A percentile compares a stretch with the other conserved stretches of the same genome.
Conservation (phyloP, 225 moss, liverwort and hornwort species). For the Rhytidiadelphus loreus region DNA sequence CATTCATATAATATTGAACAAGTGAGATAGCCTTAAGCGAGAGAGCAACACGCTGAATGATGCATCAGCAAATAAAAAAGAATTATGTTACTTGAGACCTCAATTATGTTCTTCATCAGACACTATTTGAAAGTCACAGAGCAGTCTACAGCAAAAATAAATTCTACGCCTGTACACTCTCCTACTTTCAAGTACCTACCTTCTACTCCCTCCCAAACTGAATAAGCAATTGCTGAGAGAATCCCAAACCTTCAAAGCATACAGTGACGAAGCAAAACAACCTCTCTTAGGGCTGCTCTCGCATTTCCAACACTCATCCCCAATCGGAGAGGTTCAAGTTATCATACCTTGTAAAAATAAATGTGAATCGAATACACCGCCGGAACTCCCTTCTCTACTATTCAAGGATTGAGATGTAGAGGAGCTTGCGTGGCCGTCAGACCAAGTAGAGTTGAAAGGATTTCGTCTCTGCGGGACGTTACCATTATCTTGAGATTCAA, state of each 20-base stretch:
- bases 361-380: slow-evolving; percentile 7
- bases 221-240: background rate
- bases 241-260: background rate
- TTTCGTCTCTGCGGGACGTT: slow-evolving; percentile 5
- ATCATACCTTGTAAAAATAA: slow-evolving; percentile 32
- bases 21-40: background rate
- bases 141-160: background rate
- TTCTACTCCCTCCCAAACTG: background rate
- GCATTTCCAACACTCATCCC: background rate
- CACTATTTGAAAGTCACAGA: background rate
- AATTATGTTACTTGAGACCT: background rate
- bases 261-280: background rate
- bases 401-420: slow-evolving; percentile 17
- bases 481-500: slow-evolving; percentile 24
- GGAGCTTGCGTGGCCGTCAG: slow-evolving; percentile 14
- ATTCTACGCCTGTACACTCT: background rate
- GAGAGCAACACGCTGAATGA: background rate
- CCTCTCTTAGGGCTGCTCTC: background rate
- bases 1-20: background rate
- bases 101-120: background rate
- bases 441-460: slow-evolving; percentile 19
- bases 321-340: background rate
- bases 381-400: slow-evolving; percentile 10
- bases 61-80: background rate
- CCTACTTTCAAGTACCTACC: background rate